Evolutionary conservation across 164 flowering plant species (phyloP).

Genomic region (Aristolochia californica): DNA sequence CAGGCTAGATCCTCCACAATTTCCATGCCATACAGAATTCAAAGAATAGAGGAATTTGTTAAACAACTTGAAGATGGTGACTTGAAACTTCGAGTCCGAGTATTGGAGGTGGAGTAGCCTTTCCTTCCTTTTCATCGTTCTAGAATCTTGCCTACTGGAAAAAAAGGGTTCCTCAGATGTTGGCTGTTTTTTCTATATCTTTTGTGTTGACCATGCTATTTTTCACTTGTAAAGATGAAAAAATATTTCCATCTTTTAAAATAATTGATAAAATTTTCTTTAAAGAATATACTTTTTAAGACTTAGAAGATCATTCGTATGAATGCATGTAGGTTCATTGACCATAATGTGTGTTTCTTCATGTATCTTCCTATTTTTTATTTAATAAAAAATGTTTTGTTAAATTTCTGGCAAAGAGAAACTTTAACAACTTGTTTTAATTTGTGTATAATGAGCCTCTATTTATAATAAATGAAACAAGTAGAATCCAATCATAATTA

Average conservation of each 20-base stretch:
- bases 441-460: no score
- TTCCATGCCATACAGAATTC: conserved; percentile 93
- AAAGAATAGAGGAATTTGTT: conserved; percentile 79
- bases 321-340: no score
- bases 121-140: not conserved
- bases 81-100: conserved; percentile 84
- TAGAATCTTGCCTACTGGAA: not conserved
- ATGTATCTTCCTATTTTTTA: not conserved
- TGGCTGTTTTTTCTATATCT: not conserved
- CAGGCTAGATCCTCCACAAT: conserved; percentile 79
- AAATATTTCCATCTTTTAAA: no score
- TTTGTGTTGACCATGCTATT: not conserved
- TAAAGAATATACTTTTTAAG: no score
- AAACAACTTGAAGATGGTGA: conserved; percentile 89
- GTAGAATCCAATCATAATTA: no score
- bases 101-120: conserved; percentile 79
- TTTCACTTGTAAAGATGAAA: no score
- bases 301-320: no score
- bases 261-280: no score
- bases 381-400: not conserved
- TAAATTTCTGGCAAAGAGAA: no score
- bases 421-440: no score
- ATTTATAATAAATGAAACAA: no score
- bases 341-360: not conserved
- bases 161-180: not conserved